Evolutionary conservation across 148 eudicot species (phyloP).

Genomic region (Rhododendron simsii): DNA sequence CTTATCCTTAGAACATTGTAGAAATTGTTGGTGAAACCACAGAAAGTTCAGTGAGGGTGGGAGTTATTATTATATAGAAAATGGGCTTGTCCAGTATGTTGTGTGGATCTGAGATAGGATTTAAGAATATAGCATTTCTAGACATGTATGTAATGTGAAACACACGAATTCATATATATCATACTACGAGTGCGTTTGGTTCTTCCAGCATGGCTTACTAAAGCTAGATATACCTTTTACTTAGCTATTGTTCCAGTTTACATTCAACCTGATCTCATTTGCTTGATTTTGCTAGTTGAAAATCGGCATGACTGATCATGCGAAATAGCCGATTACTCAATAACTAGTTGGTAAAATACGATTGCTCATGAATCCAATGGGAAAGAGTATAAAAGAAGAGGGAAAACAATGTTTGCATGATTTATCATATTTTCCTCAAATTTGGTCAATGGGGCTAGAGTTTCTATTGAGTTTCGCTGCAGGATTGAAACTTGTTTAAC

Average conservation of each 20-base stretch:
- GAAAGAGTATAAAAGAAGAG: neutral
- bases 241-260: neutral
- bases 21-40: neutral
- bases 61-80: neutral
- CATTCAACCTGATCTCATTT: neutral
- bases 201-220: neutral
- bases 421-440: neutral
- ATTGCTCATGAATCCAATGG: neutral
- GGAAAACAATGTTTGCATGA: neutral
- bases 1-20: neutral
- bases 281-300: neutral
- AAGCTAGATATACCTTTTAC: neutral
- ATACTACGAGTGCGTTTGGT: neutral
- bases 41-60: constrained; percentile 4
- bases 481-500: neutral
- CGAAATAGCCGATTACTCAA: neutral
- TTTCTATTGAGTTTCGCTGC: neutral
- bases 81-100: neutral
- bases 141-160: neutral
- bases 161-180: neutral
- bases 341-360: neutral
- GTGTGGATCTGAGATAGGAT: neutral
- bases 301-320: neutral
- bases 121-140: neutral
- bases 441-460: neutral